phyloP scores from a whole-genome alignment of 2,329 filamentous ascomycete species.

The Gremmenia infestans region DNA sequence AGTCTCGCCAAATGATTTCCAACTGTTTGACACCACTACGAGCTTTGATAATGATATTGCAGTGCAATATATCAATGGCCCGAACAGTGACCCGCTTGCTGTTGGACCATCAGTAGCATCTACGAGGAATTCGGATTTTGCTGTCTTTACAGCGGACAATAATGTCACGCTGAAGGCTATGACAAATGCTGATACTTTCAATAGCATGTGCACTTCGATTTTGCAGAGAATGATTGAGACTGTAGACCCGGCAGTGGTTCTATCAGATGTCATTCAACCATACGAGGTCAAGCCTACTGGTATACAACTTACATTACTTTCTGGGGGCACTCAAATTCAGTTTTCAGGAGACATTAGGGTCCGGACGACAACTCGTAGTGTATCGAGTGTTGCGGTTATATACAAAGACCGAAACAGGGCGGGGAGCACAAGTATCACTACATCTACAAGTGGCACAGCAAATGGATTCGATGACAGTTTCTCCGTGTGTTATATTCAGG shows the following conservation, averaged over 20 bases:
- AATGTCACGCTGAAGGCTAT: slow-evolving; percentile 51
- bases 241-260: slow-evolving; percentile 46
- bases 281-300: slow-evolving; percentile 57
- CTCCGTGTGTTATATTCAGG: slow-evolving; percentile 36
- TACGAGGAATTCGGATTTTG: slow-evolving; percentile 46
- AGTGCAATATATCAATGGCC: slow-evolving; percentile 51
- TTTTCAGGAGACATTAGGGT: slow-evolving; percentile 54
- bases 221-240: slow-evolving; percentile 59
- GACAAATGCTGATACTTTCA: slow-evolving; percentile 41
- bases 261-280: slow-evolving; percentile 48
- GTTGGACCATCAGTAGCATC: slow-evolving; percentile 43
- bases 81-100: slow-evolving; percentile 50
- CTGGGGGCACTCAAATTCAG: slow-evolving; percentile 42
- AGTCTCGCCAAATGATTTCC: slow-evolving; percentile 37
- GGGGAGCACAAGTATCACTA: slow-evolving; percentile 41
- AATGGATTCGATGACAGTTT: slow-evolving; percentile 58
- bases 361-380: slow-evolving; percentile 43
- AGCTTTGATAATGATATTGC: slow-evolving; percentile 54
- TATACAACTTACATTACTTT: slow-evolving; percentile 49
- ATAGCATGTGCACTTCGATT: slow-evolving; percentile 43
- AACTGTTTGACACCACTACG: slow-evolving; percentile 44
- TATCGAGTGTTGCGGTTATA: slow-evolving; percentile 42
- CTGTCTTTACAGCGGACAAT: slow-evolving; percentile 49
- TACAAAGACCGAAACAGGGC: slow-evolving; percentile 53
- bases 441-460: slow-evolving; percentile 43